Evolutionary conservation across 1,284 basidiomycete genomes (phyloP).

Genomic region (Inonotus hispidus): DNA sequence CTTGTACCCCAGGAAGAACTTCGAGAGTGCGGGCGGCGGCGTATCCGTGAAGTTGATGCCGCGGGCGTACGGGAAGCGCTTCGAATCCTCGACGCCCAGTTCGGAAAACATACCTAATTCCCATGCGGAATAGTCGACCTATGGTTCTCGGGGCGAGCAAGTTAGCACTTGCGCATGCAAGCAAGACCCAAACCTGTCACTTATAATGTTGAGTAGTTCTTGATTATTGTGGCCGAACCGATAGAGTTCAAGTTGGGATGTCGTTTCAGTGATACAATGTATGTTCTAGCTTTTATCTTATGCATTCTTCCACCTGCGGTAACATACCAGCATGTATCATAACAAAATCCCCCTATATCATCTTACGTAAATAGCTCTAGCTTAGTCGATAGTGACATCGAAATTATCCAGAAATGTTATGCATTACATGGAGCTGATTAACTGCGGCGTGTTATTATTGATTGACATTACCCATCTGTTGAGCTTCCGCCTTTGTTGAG

Average conservation of each 20-base stretch:
- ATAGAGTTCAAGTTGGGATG: not conserved
- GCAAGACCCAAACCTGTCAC: too few relatives aligned
- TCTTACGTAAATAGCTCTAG: not conserved
- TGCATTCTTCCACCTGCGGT: not conserved
- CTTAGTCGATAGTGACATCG: not conserved
- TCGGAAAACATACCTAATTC: conserved; percentile 31
- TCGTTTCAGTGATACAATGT: not conserved
- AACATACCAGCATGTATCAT: conserved; percentile 7
- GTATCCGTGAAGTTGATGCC: conserved; percentile 67
- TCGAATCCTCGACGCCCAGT: conserved; percentile 70
- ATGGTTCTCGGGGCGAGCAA: too few relatives aligned
- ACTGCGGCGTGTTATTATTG: too few relatives aligned
- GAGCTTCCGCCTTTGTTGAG: not conserved
- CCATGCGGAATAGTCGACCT: not conserved
- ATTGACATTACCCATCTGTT: not conserved
- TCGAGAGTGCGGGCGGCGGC: conserved; percentile 53
- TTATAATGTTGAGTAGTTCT: too few relatives aligned
- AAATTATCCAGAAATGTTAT: not conserved
- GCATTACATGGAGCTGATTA: not conserved
- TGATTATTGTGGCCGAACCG: too few relatives aligned
- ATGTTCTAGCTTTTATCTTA: not conserved
- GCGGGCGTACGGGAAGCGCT: conserved; percentile 77
- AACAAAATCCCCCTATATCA: not conserved
- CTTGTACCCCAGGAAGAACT: conserved; percentile 56
- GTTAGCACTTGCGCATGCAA: too few relatives aligned